phyloP scores from a whole-genome alignment of 2,329 filamentous ascomycete genomes.

The Talaromyces sp. region DNA sequence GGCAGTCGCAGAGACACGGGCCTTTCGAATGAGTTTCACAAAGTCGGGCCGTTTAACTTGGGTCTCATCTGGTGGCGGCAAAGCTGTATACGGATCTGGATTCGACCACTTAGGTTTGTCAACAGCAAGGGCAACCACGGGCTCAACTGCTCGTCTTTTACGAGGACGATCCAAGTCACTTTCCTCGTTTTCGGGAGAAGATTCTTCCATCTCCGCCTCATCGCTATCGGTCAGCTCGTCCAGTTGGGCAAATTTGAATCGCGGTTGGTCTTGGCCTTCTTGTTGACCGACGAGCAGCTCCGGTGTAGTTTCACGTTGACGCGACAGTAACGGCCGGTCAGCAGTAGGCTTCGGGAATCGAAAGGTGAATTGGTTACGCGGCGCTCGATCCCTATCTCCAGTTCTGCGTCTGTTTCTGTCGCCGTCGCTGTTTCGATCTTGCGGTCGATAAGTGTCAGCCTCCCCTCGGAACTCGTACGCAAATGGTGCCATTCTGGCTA shows the following conservation, averaged over 20 bases:
- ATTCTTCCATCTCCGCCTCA: constrained; percentile 46
- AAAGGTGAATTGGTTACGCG: constrained; percentile 40
- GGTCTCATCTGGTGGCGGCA: constrained; percentile 74
- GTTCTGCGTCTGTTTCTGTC: constrained; percentile 3
- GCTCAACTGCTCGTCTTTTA: constrained; percentile 31
- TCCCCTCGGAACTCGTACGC: constrained; percentile 33
- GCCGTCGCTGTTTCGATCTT: constrained; percentile 8
- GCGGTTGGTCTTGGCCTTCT: constrained; percentile 27
- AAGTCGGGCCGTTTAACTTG: constrained; percentile 78
- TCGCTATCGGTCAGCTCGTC: constrained; percentile 45
- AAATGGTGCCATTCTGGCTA: constrained; percentile 24
- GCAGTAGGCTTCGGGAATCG: constrained; percentile 37
- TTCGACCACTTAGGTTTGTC: constrained; percentile 82
- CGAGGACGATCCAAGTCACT: constrained; percentile 34
- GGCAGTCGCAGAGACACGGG: constrained; percentile 60
- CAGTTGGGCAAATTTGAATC: constrained; percentile 35
- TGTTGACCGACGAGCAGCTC: constrained; percentile 30
- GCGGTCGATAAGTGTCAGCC: constrained; percentile 3
- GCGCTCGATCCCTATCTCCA: constrained; percentile 19
- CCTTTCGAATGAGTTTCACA: constrained; percentile 87
- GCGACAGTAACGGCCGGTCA: constrained; percentile 37
- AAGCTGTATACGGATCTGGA: constrained; percentile 84
- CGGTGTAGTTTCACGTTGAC: constrained; percentile 35
- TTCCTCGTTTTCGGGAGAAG: constrained; percentile 33
- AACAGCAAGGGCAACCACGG: constrained; percentile 20